Evolutionary conservation across 495 filamentous ascomycete genomes (phyloP), one percentile per base, ranked within the genome.

Genomic region (Cairneyella variabilis): DNA sequence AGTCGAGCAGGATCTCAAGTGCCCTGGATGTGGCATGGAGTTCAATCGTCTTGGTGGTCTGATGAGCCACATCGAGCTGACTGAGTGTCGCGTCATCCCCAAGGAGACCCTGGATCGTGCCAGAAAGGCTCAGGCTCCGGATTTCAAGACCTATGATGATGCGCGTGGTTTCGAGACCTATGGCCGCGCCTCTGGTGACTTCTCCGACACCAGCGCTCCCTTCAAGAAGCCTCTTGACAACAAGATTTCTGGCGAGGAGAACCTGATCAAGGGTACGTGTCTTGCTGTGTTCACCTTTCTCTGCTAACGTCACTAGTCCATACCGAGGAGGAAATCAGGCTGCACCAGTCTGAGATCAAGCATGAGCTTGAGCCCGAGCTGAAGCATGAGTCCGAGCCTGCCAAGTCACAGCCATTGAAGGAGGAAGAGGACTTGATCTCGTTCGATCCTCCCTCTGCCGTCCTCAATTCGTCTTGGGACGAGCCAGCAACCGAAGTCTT

Each of bases 21-120:
- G 60, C 32, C 38, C 21, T 1, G 27, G 18, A 10, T 63, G 59
- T 21, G 7, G 10, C 3, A 48, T 38, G 17, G 22, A 8, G n/a
- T 63, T 63, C 48, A 39, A 21, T 18, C 47, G 52, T 3, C 38
- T 63, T 23, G 56, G 52, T 14, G 48, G 36, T 12, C 22, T 59
- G 4, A 51, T 59, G 17, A 4, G 17, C 18, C 60, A 63, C 20
- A 39, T 63, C 18, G 60, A 62, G 44, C 14, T 26, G 1, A 22
- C 27, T 20, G 8, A 53, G 11, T 59, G 59, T 30, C 4, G 18
- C 4, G 17, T 11, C 9, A 23, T 46, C 21, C 16, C 27, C 2
- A 32, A 32, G 9, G 22, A 16, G 2, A 27, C 22, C 14, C 12
- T 54, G 27, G 26, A 41, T 25, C 12, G 34, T 7, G 36, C 37